phyloP scores from a whole-genome alignment of 176 grass and related monocot species.

The Canna indica region DNA sequence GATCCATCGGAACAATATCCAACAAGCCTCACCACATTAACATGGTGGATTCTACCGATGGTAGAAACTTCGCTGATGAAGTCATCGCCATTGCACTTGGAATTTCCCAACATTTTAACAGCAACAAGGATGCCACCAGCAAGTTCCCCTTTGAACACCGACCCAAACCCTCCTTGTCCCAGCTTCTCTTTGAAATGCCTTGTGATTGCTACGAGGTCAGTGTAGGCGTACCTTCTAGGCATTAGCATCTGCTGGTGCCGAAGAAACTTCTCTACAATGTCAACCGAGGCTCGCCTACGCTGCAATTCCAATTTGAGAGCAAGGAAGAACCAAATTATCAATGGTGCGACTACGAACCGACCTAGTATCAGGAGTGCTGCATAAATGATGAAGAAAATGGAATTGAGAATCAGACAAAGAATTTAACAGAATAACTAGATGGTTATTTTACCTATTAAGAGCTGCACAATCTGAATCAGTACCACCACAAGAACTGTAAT shows the following conservation, averaged over 20 bases:
- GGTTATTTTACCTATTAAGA: too few species aligned
- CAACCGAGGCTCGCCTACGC: not conserved
- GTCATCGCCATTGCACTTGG: too few species aligned
- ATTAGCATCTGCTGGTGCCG: not conserved
- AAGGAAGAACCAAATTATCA: not conserved
- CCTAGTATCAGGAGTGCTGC: not conserved
- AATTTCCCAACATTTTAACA: constrained; percentile 18
- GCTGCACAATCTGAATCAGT: too few species aligned
- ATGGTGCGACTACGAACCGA: not conserved
- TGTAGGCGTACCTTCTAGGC: constrained; percentile 1
- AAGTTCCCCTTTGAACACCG: constrained; percentile 17
- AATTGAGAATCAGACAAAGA: not conserved
- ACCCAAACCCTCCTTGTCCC: constrained; percentile 4
- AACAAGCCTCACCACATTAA: too few species aligned
- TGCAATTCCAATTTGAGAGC: not conserved
- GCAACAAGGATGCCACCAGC: constrained; percentile 1
- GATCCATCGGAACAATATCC: too few species aligned
- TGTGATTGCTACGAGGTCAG: constrained; percentile 5
- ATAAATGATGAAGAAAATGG: not conserved
- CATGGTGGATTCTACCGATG: too few species aligned
- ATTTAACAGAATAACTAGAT: too few species aligned
- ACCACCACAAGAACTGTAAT: too few species aligned
- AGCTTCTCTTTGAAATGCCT: constrained; percentile 3
- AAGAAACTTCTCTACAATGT: not conserved
- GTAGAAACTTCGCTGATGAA: too few species aligned